Base-by-base conservation (phyloP, 2,329 filamentous ascomycete genomes). In the Penicillium sp. region DNA sequence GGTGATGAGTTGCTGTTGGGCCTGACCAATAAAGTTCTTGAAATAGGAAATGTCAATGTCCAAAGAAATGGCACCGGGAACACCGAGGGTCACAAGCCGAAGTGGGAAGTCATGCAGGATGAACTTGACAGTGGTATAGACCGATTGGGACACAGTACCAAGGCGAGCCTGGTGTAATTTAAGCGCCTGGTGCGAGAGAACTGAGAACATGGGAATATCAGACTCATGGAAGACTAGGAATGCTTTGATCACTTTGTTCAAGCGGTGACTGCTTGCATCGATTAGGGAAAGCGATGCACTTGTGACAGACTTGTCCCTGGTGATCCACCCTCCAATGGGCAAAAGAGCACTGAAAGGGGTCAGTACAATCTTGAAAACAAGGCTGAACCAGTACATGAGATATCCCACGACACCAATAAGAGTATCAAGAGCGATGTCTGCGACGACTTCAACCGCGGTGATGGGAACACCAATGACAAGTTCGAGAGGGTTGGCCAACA, bases 351-450 rank as follows among this genome's bases (percentile, higher is more conserved):
- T 64, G n/a, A 77, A 61, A 7, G 74, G 74, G 45, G 70, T 69
- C 15, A 78, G 56, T 6, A 73, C 27, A 21, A 69, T 47, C 51
- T 69, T 74, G 61, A 69, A 66, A 6, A 73, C 59, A 36, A 76
- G 63, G 53, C 68, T 77, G 35, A 69, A 59, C 64, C 67, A 71
- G 58, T 78, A 80, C 55, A 79, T 73, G 33, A 77, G 48, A 58
- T 79, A 78, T 2, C 88, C 89, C 21, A 86, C 77, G 33, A 85
- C 68, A 39, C 90, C 83, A n/a, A 94, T 81, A 3, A 83, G 82
- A 5, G 85, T 77, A 70, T 97, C 93, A 61, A 96, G 89, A 31
- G 92, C 74, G 44, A 96, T 81, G 67, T 92, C 92, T n/a, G 89
- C 89, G 41, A 87, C 73, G 54, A 86, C 84, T 43, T 93, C 90